Base-by-base conservation (phyloP, 139 green algal species). In the Volvox africanus region DNA sequence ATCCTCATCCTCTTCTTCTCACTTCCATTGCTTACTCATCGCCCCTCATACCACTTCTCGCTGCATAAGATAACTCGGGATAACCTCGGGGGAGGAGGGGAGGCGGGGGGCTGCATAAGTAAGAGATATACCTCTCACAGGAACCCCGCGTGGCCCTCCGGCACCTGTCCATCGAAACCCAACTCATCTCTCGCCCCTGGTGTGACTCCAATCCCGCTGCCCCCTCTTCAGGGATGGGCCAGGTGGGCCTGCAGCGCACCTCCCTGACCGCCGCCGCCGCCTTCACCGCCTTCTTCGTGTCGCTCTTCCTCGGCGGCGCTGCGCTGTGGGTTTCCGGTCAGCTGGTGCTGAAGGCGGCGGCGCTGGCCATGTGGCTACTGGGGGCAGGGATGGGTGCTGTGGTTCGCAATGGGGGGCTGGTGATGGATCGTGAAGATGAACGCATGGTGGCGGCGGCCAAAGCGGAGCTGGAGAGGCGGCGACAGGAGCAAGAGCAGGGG, bases 141-240 rank as follows among this genome's bases (percentile, higher is more conserved):
- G 9, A 55, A 55, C 44, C 44, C 44, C 9, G 5, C 44, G 9
- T 55, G 44, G 44, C 44, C 44, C 44, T 55, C 44, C 44, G 44
- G 44, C 44, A 9, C 44, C 5, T 55, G 5, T 55, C 44, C 44
- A 55, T 9, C 44, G 9, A 55, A n/a, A n/a, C n/a, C n/a, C 44
- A 9, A 55, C 44, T 55, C 44, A 55, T 55, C 44, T 55, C 44
- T 55, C 44, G 44, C 44, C 44, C 44, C 5, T 9, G 44, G 5
- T 55, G 44, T 9, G 9, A 55, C 9, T 55, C 44, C 5, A 55
- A 55, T 55, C 44, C 9, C 44, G 5, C 44, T 5, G 44, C 44
- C 65, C 65, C 3, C 65, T 33, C 36, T 13, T 2, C 92, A 96
- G 95, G 86, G 22, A 97, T 97, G 95, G 94, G 94, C 78, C 37